A percentile compares a stretch with the other conserved stretches of the same genome.
Evolutionary conservation across 306 rosid species (phyloP).

Genomic region (Trifolium subterraneum): DNA sequence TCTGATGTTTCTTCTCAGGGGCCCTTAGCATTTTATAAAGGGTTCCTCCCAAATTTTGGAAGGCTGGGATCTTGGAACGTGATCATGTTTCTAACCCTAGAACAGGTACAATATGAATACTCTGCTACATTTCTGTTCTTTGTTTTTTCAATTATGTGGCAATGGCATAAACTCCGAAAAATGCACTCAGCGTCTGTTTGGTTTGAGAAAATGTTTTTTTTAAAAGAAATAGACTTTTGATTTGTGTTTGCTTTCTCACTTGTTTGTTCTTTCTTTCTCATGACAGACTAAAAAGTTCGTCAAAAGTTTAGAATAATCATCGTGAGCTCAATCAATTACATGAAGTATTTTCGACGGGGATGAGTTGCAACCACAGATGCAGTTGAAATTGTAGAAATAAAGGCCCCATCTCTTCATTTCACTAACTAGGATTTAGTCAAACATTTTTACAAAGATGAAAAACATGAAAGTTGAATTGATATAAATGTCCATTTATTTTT

Average conservation of each 20-base stretch:
- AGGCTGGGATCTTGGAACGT: slow-evolving; percentile 99
- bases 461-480: too few relatives aligned
- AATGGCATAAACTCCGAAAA: slow-evolving; percentile 6
- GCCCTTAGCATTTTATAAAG: slow-evolving; percentile 87
- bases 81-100: slow-evolving; percentile 95
- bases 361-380: slow-evolving; percentile 37
- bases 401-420: slow-evolving; percentile 29
- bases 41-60: slow-evolving; percentile 92
- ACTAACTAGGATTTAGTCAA: too few relatives aligned
- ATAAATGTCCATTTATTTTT: too few relatives aligned
- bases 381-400: slow-evolving; percentile 49
- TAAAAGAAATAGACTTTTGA: neutral
- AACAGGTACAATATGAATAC: slow-evolving; percentile 71
- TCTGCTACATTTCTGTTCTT: neutral
- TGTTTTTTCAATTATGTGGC: neutral
- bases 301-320: slow-evolving; percentile 61
- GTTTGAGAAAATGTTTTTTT: neutral
- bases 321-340: slow-evolving; percentile 49
- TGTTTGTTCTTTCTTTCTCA: neutral
- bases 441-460: too few relatives aligned
- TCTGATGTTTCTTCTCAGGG: slow-evolving; percentile 71
- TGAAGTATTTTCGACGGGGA: slow-evolving; percentile 33
- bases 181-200: neutral
- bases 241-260: slow-evolving; percentile 34
- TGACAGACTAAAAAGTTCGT: slow-evolving; percentile 78